Conservation (phyloP, 1,139 yeast species). For the Sugiyamaella sp. region DNA sequence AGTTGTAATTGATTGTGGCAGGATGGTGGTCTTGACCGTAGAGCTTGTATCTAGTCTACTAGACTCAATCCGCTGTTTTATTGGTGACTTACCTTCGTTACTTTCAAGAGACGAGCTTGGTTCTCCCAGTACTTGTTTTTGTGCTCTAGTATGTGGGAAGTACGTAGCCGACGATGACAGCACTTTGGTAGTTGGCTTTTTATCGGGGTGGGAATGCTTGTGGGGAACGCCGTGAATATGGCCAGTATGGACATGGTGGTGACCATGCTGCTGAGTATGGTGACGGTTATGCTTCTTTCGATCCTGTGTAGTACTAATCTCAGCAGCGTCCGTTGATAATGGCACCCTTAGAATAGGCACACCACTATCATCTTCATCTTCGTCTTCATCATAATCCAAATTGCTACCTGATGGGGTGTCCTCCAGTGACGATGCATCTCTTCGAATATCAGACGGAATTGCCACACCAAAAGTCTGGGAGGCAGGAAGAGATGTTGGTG, state of each 20-base stretch:
- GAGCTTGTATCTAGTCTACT: background rate
- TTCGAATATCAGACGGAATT: conserved; percentile 9
- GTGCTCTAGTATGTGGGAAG: conserved; percentile 23
- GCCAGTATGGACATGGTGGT: background rate
- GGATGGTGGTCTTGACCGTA: background rate
- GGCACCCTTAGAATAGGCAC: conserved; percentile 14
- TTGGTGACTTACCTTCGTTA: background rate
- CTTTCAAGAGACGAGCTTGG: conserved; percentile 8
- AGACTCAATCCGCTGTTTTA: conserved; percentile 4
- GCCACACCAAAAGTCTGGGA: conserved; percentile 3
- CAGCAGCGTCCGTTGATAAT: conserved; percentile 14
- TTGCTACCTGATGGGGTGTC: background rate
- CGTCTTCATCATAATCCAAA: conserved; percentile 3
- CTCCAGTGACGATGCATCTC: conserved; percentile 2
- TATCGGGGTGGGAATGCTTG: background rate
- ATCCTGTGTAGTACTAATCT: conserved; percentile 4
- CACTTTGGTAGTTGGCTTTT: conserved; percentile 15
- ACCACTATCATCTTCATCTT: conserved; percentile 5
- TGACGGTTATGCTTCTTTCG: conserved; percentile 1
- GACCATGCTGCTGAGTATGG: conserved; percentile 1
- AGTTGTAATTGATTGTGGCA: conserved; percentile 10
- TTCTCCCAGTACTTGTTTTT: conserved; percentile 17
- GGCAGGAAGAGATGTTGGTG: conserved; percentile 7
- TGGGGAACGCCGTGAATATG: background rate
- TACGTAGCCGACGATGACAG: conserved; percentile 24